phyloP scores from a whole-genome alignment of 2,329 filamentous ascomycete species.

The Xylaria sp. region DNA sequence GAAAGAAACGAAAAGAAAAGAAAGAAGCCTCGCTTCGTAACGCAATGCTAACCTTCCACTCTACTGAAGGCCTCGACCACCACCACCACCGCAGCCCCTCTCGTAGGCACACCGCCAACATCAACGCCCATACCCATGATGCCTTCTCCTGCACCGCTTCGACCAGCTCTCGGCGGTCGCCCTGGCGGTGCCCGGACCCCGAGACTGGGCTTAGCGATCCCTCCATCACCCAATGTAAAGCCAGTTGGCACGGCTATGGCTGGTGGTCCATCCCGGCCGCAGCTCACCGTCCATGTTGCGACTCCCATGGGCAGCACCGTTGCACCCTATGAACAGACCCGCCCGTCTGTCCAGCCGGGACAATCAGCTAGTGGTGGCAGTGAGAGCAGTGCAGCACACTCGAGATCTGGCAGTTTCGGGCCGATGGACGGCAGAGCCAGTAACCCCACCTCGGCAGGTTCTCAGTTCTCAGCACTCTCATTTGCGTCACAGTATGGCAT shows the following conservation, averaged over 20 bases:
- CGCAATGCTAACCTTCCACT: constrained; percentile 46
- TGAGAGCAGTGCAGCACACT: constrained; percentile 82
- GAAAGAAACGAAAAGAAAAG: constrained; percentile 4
- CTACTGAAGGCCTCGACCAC: constrained; percentile 44
- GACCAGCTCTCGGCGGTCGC: constrained; percentile 79
- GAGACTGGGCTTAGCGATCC: constrained; percentile 88
- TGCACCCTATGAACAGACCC: constrained; percentile 74
- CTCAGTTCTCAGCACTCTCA: constrained; percentile 83
- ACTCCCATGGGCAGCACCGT: constrained; percentile 87
- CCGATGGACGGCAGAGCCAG: constrained; percentile 79
- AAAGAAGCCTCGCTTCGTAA: constrained; percentile 31
- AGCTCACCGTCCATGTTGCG: constrained; percentile 81
- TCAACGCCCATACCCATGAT: constrained; percentile 64
- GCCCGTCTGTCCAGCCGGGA: constrained; percentile 64
- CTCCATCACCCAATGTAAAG: constrained; percentile 84
- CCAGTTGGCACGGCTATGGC: constrained; percentile 70
- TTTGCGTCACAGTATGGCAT: constrained; percentile 80
- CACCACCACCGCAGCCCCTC: constrained; percentile 38
- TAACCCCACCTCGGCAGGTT: constrained; percentile 87
- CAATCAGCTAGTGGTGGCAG: constrained; percentile 80
- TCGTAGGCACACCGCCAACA: constrained; percentile 42
- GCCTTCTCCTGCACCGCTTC: constrained; percentile 82
- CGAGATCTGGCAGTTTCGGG: constrained; percentile 85
- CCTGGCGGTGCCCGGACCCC: constrained; percentile 73
- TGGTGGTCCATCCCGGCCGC: constrained; percentile 63